Evolutionary conservation across 129 eudicot species (phyloP), one percentile per base, ranked within the genome.

Genomic region (carrot (Daucus carota)): DNA sequence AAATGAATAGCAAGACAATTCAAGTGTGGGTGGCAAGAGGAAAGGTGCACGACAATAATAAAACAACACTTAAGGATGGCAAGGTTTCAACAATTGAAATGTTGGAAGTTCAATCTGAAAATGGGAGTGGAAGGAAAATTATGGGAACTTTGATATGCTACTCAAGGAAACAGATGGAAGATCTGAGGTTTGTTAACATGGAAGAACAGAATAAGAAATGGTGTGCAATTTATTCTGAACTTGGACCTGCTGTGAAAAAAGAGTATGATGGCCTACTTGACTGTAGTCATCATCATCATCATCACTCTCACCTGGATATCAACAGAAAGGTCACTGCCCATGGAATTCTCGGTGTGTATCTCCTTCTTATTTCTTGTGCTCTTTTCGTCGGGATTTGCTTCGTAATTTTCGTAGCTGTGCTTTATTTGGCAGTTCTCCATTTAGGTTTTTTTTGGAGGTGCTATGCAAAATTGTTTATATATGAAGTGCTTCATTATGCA

Each of bases 201-300:
- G 91, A 86, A 48, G 85, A 75, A 5, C 98, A 92, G 75, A 90
- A 77, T 83, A 88, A 81, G 88, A 90, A 83, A 63, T 92, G 98
- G 98, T 45, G 54, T 79, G 96, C 84, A 72, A 82, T 87, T 34
- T 92, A 83, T 17, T 79, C 85, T 85, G 87, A 92, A 77, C 80
- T 92, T 57, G 85, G 82, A 73, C 68, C 78, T 32, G 52, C 22
- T 79, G 90, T 87, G 50, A 73, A 72, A 12, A 78, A 79, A 83
- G 94, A 92, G 87, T 92, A 90, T 57, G 90, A 88, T 84, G 77
- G 66, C 72, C 78, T 91, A 70, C 46, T 76, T 66, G 78, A 75
- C 40, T 74, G 20, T 12, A 29, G 5, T 36, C 5, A 67, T 67
- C 41, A 73, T 77, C 70, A 67, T 78, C 74, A 77, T 81, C 86